phyloP scores from a whole-genome alignment of 2,329 filamentous ascomycete species.

The Gnomoniopsis smithogilvyi region DNA sequence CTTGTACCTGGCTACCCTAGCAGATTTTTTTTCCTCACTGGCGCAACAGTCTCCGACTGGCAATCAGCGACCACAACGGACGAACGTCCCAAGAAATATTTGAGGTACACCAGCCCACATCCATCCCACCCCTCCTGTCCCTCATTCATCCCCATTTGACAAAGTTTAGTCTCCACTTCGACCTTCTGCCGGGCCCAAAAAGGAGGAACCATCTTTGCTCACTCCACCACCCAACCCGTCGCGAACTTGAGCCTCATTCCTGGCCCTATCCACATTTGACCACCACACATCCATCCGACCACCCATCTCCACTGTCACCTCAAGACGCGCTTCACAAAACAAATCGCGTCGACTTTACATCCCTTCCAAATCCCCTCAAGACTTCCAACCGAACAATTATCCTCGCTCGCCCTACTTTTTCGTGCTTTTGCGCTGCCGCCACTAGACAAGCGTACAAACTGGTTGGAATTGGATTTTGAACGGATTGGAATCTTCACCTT shows the following conservation, averaged over 20 bases:
- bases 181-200: conserved; percentile 19
- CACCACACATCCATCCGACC: conserved; percentile 6
- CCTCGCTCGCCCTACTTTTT: too few relatives aligned
- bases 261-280: conserved; percentile 19
- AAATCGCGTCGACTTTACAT: conserved; percentile 12
- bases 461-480: too few relatives aligned
- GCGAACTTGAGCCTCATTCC: conserved; percentile 19
- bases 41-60: conserved; percentile 11
- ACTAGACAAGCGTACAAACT: too few relatives aligned
- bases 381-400: neutral
- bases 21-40: conserved; percentile 19
- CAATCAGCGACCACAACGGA: conserved; percentile 11
- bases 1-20: conserved; percentile 18
- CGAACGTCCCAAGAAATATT: conserved; percentile 19
- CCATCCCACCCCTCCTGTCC: conserved; percentile 19
- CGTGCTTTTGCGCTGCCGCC: too few relatives aligned
- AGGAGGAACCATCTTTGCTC: conserved; percentile 18
- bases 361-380: neutral
- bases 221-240: conserved; percentile 21
- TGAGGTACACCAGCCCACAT: conserved; percentile 21
- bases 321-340: conserved; percentile 10
- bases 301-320: conserved; percentile 14
- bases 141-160: conserved; percentile 21
- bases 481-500: too few relatives aligned
- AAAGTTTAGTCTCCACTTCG: conserved; percentile 20